These are phyloP conservation scores for Sugiyamaella floridensis DNA, from an alignment of 805 yeast species.

Conservation along the genomic window DNA sequence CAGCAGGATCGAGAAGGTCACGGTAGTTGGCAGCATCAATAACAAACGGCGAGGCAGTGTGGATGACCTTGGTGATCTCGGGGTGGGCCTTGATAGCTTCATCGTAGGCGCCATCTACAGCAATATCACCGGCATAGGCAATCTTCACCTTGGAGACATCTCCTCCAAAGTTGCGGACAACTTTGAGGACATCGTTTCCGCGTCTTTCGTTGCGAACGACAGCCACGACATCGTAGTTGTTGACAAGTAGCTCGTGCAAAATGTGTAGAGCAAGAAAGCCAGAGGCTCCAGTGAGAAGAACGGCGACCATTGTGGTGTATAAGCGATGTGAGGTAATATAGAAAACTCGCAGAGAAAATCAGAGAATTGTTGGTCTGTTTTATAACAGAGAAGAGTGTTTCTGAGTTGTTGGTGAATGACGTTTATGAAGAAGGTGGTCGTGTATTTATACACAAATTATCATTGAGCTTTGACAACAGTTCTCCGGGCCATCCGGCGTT, in stretches of 20 bases:
- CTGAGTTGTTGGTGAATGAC: neutral
- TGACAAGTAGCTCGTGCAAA: conserved; percentile 29
- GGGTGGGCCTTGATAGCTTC: conserved; percentile 36
- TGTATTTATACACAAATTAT: neutral
- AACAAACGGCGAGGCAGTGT: conserved; percentile 36
- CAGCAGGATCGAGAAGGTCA: conserved; percentile 41
- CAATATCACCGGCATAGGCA: conserved; percentile 28
- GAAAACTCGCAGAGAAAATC: neutral
- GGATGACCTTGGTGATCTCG: conserved; percentile 32
- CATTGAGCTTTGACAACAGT: neutral
- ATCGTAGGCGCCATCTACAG: conserved; percentile 41
- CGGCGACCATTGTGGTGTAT: conserved; percentile 5
- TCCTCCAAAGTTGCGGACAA: neutral
- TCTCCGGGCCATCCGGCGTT: too few species aligned
- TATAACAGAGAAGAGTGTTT: neutral
- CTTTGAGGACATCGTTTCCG: conserved; percentile 9
- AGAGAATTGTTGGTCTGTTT: neutral
- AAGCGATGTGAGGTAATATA: neutral
- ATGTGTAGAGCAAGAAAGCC: conserved; percentile 22
- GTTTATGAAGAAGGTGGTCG: too few species aligned
- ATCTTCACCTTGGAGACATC: neutral
- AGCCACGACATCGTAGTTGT: conserved; percentile 41
- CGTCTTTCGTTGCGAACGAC: conserved; percentile 40
- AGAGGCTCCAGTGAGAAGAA: conserved; percentile 22
- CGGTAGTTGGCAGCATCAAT: conserved; percentile 35